These are phyloP conservation scores for Persicaria tinctoria DNA, from an alignment of 148 eudicot species.

Conservation along the genomic window DNA sequence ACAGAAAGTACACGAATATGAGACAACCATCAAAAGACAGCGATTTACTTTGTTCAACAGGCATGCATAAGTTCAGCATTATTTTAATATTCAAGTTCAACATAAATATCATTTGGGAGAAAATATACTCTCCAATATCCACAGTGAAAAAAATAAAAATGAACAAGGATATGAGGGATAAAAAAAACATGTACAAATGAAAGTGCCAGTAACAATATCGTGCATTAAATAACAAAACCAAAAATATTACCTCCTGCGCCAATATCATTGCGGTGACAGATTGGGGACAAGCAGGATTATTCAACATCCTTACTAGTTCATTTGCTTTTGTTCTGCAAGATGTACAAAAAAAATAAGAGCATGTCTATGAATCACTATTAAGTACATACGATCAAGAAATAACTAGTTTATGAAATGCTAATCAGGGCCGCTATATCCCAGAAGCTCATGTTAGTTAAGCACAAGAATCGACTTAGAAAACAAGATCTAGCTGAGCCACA, in stretches of 20 bases:
- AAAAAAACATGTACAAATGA: not conserved
- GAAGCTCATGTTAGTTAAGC: conserved; percentile 2
- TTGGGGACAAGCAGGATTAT: conserved; percentile 54
- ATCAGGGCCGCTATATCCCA: not conserved
- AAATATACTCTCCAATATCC: not conserved
- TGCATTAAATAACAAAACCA: conserved; percentile 4
- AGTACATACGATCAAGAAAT: not conserved
- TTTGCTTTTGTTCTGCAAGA: conserved; percentile 54
- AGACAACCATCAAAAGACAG: not conserved
- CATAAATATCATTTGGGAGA: not conserved
- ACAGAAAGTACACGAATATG: not conserved
- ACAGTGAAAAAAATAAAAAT: not conserved
- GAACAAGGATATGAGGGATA: not conserved
- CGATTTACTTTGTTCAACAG: not conserved
- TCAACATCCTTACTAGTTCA: conserved; percentile 43
- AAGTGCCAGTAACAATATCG: not conserved
- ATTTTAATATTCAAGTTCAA: not conserved
- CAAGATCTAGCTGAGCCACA: not conserved
- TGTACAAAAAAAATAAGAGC: not conserved
- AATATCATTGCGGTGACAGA: conserved; percentile 50
- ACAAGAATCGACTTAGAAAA: not conserved
- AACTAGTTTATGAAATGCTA: not conserved
- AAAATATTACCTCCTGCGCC: conserved; percentile 57
- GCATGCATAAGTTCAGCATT: not conserved
- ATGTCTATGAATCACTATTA: not conserved